Evolutionary conservation across 2,329 filamentous ascomycete genomes (phyloP).

Genomic region (Raffaelea albimanens): DNA sequence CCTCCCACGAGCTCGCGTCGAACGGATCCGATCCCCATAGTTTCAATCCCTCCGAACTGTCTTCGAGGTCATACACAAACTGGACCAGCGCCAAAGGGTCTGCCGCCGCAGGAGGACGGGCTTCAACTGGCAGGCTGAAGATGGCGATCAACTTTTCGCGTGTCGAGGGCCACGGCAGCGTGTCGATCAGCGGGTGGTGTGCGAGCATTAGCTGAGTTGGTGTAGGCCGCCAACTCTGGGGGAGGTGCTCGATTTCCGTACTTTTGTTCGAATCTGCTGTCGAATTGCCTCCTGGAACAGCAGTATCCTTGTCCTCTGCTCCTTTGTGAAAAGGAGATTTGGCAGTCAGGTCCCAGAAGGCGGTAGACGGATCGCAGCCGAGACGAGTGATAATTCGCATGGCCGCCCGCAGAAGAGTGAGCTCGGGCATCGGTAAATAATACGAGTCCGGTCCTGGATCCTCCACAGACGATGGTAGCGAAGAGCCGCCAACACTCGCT

Average conservation of each 20-base stretch:
- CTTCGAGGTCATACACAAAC: conserved; percentile 48
- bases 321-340: conserved; percentile 35
- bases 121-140: conserved; percentile 35
- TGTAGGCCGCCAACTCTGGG: conserved; percentile 40
- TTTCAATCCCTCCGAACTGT: conserved; percentile 38
- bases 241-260: conserved; percentile 26
- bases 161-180: conserved; percentile 44
- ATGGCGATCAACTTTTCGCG: conserved; percentile 29
- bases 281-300: conserved; percentile 13
- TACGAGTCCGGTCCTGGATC: conserved; percentile 31
- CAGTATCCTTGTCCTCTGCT: conserved; percentile 5
- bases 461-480: background rate
- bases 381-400: conserved; percentile 37
- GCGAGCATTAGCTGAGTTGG: conserved; percentile 36
- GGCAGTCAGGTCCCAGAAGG: conserved; percentile 36
- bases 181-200: conserved; percentile 48
- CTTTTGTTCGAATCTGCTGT: too few relatives aligned
- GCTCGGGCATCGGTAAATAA: conserved; percentile 35
- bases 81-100: conserved; percentile 37
- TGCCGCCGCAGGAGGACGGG: conserved; percentile 36
- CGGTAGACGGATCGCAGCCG: conserved; percentile 20
- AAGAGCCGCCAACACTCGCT: background rate
- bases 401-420: conserved; percentile 37
- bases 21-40: conserved; percentile 41
- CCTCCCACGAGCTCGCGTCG: conserved; percentile 41